phyloP scores from a whole-genome alignment of 1,284 basidiomycete species.

The Ustilago nuda region DNA sequence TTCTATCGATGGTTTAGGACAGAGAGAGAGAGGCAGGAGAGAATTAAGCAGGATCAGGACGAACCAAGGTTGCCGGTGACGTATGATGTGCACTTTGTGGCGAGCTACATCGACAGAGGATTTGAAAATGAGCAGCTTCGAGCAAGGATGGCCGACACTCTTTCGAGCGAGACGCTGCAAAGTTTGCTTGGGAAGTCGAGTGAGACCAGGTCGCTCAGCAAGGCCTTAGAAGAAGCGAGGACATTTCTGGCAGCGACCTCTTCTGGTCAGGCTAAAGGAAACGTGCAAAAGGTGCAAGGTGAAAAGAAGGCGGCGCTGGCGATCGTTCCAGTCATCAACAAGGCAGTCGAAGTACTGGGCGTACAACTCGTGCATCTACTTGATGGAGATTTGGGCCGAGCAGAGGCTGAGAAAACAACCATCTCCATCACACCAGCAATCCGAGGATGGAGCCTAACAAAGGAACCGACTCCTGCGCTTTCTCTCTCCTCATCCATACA shows the following conservation, averaged over 20 bases:
- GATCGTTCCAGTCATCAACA: conserved; percentile 18
- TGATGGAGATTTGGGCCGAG: conserved; percentile 9
- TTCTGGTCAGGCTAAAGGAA: not conserved
- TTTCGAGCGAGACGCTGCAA: conserved; percentile 9
- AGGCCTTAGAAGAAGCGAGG: conserved; percentile 14
- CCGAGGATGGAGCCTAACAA: not conserved
- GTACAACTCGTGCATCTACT: conserved; percentile 14
- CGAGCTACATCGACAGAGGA: conserved; percentile 41
- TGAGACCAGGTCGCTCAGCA: not conserved
- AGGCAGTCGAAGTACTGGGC: conserved; percentile 25
- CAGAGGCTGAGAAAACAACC: conserved; percentile 4
- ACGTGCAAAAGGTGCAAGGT: not conserved
- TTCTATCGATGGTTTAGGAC: conserved; percentile 47
- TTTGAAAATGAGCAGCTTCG: conserved; percentile 31
- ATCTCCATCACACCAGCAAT: not conserved
- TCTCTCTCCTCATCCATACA: conserved; percentile 19
- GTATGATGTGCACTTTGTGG: conserved; percentile 43
- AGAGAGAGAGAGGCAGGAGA: conserved; percentile 52
- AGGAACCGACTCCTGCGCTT: conserved; percentile 16
- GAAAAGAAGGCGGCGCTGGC: conserved; percentile 10
- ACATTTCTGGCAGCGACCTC: conserved; percentile 14
- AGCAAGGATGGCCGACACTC: conserved; percentile 4
- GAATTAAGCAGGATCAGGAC: conserved; percentile 52
- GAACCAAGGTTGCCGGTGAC: conserved; percentile 46
- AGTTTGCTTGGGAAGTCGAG: not conserved